Conservation (phyloP, 2,329 filamentous ascomycete genomes). For the Ascochyta viciae-villosae region DNA sequence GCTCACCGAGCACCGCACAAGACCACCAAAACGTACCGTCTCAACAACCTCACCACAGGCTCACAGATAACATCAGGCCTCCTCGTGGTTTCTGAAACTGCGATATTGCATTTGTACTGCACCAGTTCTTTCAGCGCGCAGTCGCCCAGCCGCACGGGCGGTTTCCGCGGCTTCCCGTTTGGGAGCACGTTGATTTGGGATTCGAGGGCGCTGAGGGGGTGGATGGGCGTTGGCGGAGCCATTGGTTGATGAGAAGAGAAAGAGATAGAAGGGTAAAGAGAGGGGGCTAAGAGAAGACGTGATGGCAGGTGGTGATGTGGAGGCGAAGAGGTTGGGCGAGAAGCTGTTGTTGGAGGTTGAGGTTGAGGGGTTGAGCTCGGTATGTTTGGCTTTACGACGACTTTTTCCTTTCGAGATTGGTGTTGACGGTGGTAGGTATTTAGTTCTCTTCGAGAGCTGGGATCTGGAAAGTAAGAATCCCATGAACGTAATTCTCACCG, state of each 20-base stretch:
- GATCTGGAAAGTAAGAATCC: not conserved
- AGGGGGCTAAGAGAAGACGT: slow-evolving; percentile 5
- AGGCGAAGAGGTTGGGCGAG: slow-evolving; percentile 58
- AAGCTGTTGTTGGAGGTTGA: slow-evolving; percentile 56
- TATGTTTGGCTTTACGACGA: slow-evolving; percentile 16
- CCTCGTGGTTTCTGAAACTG: slow-evolving; percentile 47
- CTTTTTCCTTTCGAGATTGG: not conserved
- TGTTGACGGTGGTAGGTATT: slow-evolving; percentile 46
- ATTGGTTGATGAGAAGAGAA: slow-evolving; percentile 48
- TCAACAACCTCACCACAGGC: slow-evolving; percentile 65
- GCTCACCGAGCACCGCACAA: slow-evolving; percentile 6
- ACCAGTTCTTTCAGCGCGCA: slow-evolving; percentile 66
- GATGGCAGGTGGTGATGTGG: slow-evolving; percentile 31
- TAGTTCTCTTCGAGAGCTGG: slow-evolving; percentile 43
- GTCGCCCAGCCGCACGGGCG: slow-evolving; percentile 59
- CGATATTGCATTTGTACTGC: slow-evolving; percentile 68
- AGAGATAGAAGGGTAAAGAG: slow-evolving; percentile 3
- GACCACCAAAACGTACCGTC: slow-evolving; percentile 56
- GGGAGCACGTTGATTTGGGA: slow-evolving; percentile 60
- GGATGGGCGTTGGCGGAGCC: slow-evolving; percentile 63
- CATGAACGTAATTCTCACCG: not conserved
- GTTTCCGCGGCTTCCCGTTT: slow-evolving; percentile 61
- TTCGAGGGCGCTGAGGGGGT: slow-evolving; percentile 60
- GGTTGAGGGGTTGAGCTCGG: slow-evolving; percentile 40
- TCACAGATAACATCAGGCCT: slow-evolving; percentile 59